Conservation (phyloP, 2,329 filamentous ascomycete species). For the Epichloe typhina region DNA sequence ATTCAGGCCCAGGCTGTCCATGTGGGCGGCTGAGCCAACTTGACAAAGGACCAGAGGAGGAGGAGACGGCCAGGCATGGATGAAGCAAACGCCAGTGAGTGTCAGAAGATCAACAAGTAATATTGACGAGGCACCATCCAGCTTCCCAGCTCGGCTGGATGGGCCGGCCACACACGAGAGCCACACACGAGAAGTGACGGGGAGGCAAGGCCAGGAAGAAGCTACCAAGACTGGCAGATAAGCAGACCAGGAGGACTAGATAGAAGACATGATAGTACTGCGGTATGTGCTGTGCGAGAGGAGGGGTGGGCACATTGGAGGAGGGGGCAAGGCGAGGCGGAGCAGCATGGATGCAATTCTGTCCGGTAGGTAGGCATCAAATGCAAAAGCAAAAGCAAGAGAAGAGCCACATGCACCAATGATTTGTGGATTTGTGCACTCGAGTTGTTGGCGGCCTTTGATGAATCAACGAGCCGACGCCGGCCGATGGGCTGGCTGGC, state of each 20-base stretch:
- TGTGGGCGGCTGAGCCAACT: background rate
- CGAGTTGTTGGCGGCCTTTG: background rate
- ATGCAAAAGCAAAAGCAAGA: too few species aligned
- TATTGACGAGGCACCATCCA: conserved; percentile 1
- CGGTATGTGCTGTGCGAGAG: background rate
- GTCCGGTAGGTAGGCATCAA: too few species aligned
- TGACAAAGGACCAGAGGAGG: background rate
- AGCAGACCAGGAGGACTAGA: background rate
- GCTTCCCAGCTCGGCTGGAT: background rate
- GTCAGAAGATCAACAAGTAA: conserved; percentile 2
- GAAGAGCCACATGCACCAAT: too few species aligned
- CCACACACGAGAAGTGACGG: background rate
- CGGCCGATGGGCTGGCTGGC: background rate
- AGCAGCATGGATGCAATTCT: too few species aligned
- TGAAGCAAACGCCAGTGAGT: conserved; percentile 2
- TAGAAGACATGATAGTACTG: too few species aligned
- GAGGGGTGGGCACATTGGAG: too few species aligned
- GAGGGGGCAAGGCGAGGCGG: too few species aligned
- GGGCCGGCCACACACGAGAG: conserved; percentile 2
- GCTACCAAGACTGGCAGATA: background rate
- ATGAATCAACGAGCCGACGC: background rate
- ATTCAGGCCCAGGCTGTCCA: conserved; percentile 1
- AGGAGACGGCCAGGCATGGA: background rate
- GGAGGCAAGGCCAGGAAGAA: background rate
- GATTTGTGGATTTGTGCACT: too few species aligned